Evolutionary conservation across 1,284 basidiomycete species (phyloP).

Genomic region (Trichosporon asahii): DNA sequence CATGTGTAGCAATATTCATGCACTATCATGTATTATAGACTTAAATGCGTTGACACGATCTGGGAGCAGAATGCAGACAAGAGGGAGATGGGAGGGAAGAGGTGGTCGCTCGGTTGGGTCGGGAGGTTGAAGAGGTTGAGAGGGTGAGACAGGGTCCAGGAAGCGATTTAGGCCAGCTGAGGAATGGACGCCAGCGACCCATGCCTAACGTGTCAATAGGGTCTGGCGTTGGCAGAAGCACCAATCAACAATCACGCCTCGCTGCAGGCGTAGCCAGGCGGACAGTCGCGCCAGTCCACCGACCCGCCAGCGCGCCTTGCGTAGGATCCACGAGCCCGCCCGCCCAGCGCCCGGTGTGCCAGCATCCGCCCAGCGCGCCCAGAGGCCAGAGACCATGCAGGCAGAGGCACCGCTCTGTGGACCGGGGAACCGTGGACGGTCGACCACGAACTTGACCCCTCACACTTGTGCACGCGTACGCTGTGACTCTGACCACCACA

Average conservation of each 20-base stretch:
- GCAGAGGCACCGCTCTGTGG: not conserved
- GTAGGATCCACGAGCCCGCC: not conserved
- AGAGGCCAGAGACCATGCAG: not conserved
- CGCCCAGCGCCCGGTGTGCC: not conserved
- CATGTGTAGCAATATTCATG: not conserved
- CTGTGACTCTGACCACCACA: not conserved
- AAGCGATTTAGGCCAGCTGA: conserved; percentile 5
- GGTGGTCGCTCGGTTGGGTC: not conserved
- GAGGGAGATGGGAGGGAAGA: not conserved
- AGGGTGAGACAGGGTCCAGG: not conserved
- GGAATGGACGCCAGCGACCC: not conserved
- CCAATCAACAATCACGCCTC: not conserved
- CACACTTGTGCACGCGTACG: not conserved
- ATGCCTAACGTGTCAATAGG: not conserved
- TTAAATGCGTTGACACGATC: not conserved
- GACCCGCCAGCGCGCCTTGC: not conserved
- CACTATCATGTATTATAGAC: not conserved
- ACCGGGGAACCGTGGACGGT: not conserved
- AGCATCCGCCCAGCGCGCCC: not conserved
- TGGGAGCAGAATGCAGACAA: not conserved
- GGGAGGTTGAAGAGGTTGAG: not conserved
- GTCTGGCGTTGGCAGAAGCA: not conserved
- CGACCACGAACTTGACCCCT: not conserved
- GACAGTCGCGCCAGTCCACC: not conserved
- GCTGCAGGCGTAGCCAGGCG: not conserved